These are phyloP conservation scores for Achaetomiella virescens DNA, from an alignment of 495 filamentous ascomycete species.

Conservation along the genomic window DNA sequence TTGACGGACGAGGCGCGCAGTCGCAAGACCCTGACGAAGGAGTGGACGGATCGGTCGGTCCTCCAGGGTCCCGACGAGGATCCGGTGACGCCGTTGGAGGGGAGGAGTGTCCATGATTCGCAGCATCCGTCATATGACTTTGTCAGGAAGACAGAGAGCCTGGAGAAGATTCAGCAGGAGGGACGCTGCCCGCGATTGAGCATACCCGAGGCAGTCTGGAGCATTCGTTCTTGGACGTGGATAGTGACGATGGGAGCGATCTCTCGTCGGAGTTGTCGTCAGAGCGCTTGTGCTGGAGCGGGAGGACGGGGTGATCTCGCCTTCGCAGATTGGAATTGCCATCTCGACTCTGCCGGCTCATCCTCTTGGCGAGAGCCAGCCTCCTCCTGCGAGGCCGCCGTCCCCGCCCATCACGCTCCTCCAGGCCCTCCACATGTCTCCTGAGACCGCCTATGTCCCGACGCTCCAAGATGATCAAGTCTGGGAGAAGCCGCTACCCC, in stretches of 20 bases:
- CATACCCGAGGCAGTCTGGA: conserved; percentile 30
- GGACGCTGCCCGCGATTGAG: conserved; percentile 14
- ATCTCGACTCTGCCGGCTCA: conserved; percentile 51
- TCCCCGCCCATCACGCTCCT: conserved; percentile 73
- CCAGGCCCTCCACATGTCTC: conserved; percentile 49
- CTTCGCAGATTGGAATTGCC: conserved; percentile 37
- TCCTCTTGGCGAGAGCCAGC: conserved; percentile 45
- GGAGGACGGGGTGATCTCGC: conserved; percentile 25
- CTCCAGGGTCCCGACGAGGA: conserved; percentile 34
- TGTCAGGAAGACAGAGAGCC: conserved; percentile 40
- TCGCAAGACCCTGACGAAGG: conserved; percentile 29
- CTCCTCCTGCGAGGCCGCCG: conserved; percentile 49
- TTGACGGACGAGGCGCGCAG: conserved; percentile 52
- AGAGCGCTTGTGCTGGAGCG: conserved; percentile 52
- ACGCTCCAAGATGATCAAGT: conserved; percentile 36
- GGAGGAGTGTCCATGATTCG: conserved; percentile 30
- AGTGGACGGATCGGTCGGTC: conserved; percentile 44
- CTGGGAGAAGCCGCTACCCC: conserved; percentile 46
- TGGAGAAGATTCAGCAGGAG: conserved; percentile 32
- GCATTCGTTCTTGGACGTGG: conserved; percentile 59
- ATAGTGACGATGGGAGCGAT: conserved; percentile 65
- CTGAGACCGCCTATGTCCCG: conserved; percentile 29
- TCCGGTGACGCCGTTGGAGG: conserved; percentile 20
- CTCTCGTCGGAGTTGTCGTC: conserved; percentile 75
- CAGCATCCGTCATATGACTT: conserved; percentile 44